Conservation (phyloP, 2,329 filamentous ascomycete genomes). For the Alternaria infectoria region DNA sequence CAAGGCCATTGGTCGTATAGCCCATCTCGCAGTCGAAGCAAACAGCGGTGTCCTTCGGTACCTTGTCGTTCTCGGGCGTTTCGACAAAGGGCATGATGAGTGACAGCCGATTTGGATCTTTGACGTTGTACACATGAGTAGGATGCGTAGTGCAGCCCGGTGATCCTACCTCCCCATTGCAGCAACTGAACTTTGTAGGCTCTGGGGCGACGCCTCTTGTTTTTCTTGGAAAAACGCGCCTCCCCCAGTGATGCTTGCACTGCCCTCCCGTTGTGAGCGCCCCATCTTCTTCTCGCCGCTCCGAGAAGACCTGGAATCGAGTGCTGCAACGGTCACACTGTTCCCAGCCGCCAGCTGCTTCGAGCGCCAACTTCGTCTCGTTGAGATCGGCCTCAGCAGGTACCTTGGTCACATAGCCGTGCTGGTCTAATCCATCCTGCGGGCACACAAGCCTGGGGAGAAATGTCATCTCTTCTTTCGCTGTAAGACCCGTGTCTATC, state of each 20-base stretch:
- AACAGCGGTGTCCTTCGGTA: slow-evolving; percentile 63
- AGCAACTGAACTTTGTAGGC: slow-evolving; percentile 76
- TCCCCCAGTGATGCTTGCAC: slow-evolving; percentile 84
- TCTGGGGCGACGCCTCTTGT: slow-evolving; percentile 58
- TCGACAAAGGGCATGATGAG: slow-evolving; percentile 77
- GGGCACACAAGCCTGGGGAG: slow-evolving; percentile 64
- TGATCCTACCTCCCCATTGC: slow-evolving; percentile 74
- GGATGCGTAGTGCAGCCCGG: slow-evolving; percentile 75
- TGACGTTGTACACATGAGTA: slow-evolving; percentile 87
- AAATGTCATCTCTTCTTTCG: slow-evolving; percentile 64
- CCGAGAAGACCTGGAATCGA: slow-evolving; percentile 91
- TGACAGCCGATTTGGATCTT: slow-evolving; percentile 76
- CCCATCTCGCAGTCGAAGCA: slow-evolving; percentile 98
- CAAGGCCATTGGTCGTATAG: slow-evolving; percentile 86
- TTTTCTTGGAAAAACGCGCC: slow-evolving; percentile 61
- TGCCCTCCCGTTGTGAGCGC: slow-evolving; percentile 77
- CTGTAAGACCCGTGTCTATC: slow-evolving; percentile 73
- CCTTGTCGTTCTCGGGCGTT: slow-evolving; percentile 71
- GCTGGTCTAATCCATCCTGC: slow-evolving; percentile 66
- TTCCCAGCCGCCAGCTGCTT: slow-evolving; percentile 78
- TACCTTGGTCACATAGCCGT: slow-evolving; percentile 75
- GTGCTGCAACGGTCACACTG: slow-evolving; percentile 84
- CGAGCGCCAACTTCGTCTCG: slow-evolving; percentile 68
- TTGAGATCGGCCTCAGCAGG: slow-evolving; percentile 72
- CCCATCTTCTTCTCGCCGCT: slow-evolving; percentile 76